A percentile compares a stretch with the other conserved stretches of the same genome.
Evolutionary conservation across 2,329 filamentous ascomycete species (phyloP).

Genomic region (Colletotrichum trifolii): DNA sequence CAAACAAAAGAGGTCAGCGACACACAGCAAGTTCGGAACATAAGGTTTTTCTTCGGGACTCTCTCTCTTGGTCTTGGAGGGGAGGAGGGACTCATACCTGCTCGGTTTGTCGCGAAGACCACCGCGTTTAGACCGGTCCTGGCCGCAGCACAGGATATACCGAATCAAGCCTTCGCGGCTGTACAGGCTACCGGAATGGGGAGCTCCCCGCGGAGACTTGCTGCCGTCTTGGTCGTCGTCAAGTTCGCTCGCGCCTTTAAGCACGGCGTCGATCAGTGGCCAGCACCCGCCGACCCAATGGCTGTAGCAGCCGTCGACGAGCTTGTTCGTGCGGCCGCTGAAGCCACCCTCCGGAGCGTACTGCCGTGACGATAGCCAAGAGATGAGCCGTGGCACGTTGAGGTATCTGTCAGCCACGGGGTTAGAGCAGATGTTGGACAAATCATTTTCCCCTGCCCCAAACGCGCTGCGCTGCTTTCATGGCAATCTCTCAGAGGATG

Average conservation of each 20-base stretch:
- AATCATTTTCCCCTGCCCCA: no score
- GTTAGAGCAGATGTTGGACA: no score
- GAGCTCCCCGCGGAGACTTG: conserved; percentile 32
- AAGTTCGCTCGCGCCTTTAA: conserved; percentile 62
- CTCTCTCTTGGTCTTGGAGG: no score
- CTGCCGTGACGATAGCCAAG: conserved; percentile 91
- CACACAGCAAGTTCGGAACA: background rate
- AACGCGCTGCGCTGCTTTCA: conserved; percentile 40
- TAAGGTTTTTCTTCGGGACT: background rate
- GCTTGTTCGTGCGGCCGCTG: conserved; percentile 93
- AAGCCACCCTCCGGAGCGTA: conserved; percentile 93
- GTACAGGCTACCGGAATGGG: conserved; percentile 67
- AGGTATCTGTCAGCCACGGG: conserved; percentile 68
- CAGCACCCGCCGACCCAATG: conserved; percentile 98
- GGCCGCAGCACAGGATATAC: conserved; percentile 91
- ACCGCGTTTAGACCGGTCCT: conserved; percentile 76
- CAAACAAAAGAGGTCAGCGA: conserved; percentile 7
- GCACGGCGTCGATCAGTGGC: conserved; percentile 85
- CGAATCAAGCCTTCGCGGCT: conserved; percentile 86
- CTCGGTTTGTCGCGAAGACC: conserved; percentile 94
- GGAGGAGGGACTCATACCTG: conserved; percentile 64
- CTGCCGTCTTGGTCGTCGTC: conserved; percentile 43
- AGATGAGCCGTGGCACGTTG: conserved; percentile 79
- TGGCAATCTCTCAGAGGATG: conserved; percentile 51
- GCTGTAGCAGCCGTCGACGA: conserved; percentile 98